phyloP scores from a whole-genome alignment of 495 filamentous ascomycete genomes.

The Pseudomonodictys pantanalensis region DNA sequence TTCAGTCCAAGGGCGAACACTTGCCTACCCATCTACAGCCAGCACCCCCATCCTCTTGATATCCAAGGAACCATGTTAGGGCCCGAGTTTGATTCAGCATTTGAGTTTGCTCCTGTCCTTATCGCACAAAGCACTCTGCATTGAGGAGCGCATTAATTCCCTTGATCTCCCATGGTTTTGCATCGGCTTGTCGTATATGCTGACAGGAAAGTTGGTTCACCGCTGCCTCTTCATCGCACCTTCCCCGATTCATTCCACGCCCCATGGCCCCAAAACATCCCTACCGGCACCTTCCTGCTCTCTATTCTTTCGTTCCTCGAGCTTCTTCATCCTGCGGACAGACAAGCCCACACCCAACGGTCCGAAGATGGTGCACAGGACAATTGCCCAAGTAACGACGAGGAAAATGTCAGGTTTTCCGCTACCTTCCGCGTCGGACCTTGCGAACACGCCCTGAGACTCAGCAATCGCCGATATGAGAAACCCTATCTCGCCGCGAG shows the following conservation, averaged over 20 bases:
- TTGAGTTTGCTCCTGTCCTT: too few species aligned
- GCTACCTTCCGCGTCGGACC: not conserved
- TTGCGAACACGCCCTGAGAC: conserved; percentile 54
- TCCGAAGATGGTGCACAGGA: conserved; percentile 71
- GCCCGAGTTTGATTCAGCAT: too few species aligned
- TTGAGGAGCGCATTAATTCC: not conserved
- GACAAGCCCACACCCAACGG: conserved; percentile 65
- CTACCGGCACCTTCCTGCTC: conserved; percentile 23
- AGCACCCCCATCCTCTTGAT: too few species aligned
- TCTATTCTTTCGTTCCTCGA: conserved; percentile 26
- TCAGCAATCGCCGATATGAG: conserved; percentile 69
- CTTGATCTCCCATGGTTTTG: not conserved
- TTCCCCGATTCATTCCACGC: too few species aligned
- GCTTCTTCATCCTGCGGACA: conserved; percentile 48
- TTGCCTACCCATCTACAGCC: too few species aligned
- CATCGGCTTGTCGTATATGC: not conserved
- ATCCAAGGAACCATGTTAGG: too few species aligned
- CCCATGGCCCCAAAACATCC: conserved; percentile 40
- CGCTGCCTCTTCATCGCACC: too few species aligned
- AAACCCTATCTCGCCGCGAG: conserved; percentile 76
- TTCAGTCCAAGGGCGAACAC: too few species aligned
- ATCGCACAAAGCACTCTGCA: too few species aligned
- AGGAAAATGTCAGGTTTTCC: conserved; percentile 53
- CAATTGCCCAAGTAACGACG: conserved; percentile 70
- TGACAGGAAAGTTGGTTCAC: not conserved